A percentile compares a stretch with the other conserved stretches of the same genome.
These are phyloP conservation scores for Trametes hirsuta DNA, from an alignment of 1,284 basidiomycete species.

Conservation along the genomic window DNA sequence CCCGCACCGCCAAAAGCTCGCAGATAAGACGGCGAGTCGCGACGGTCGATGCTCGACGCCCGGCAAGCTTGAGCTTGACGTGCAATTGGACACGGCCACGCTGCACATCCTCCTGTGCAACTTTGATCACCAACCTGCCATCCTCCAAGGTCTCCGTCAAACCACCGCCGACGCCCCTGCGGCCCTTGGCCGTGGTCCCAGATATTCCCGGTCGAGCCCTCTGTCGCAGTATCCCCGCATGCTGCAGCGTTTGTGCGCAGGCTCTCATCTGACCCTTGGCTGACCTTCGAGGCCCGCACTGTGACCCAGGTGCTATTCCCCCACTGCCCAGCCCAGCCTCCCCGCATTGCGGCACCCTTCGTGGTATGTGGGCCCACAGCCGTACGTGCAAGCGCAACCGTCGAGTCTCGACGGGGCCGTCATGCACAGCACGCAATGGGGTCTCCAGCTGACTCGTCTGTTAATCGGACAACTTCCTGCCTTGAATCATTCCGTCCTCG, in stretches of 20 bases:
- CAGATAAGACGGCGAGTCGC: slow-evolving; percentile 11
- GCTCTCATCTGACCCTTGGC: slow-evolving; percentile 11
- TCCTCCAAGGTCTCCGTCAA: slow-evolving; percentile 1
- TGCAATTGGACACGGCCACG: slow-evolving; percentile 2
- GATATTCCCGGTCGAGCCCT: not conserved
- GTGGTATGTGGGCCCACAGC: slow-evolving; percentile 4
- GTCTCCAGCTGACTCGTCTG: slow-evolving; percentile 27
- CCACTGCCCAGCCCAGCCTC: slow-evolving; percentile 14
- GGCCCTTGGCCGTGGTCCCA: not conserved
- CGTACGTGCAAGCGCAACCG: slow-evolving; percentile 1
- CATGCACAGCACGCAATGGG: slow-evolving; percentile 10
- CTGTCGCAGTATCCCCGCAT: not conserved
- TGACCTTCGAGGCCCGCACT: not conserved
- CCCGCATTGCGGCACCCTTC: slow-evolving; percentile 8
- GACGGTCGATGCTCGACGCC: not conserved
- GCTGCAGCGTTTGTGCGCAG: not conserved
- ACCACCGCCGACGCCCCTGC: slow-evolving; percentile 3
- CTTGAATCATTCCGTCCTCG: slow-evolving; percentile 15
- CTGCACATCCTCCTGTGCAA: slow-evolving; percentile 7
- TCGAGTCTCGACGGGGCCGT: slow-evolving; percentile 3
- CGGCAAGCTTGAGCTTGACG: not conserved
- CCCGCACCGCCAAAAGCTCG: slow-evolving; percentile 7
- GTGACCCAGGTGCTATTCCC: not conserved
- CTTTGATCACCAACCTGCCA: slow-evolving; percentile 12
- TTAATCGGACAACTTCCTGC: slow-evolving; percentile 17